These are phyloP conservation scores for Castanopsis chinensis DNA, from an alignment of 306 rosid species.

Conservation along the genomic window DNA sequence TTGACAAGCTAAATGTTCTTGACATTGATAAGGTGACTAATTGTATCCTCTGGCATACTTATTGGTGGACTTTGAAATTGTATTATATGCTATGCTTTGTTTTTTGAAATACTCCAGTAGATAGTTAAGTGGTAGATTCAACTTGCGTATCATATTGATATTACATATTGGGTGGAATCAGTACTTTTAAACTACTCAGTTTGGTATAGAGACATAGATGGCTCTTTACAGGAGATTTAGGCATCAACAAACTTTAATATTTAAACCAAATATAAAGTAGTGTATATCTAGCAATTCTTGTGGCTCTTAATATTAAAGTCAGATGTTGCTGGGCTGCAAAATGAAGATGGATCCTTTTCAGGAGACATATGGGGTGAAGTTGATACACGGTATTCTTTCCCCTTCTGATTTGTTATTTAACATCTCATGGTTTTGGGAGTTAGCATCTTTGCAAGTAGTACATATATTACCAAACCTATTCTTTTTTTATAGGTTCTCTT, in stretches of 20 bases:
- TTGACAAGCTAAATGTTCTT: constrained; percentile 59
- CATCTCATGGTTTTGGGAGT: background rate
- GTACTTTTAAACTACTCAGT: background rate
- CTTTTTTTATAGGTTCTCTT: constrained; percentile 64
- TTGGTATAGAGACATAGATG: background rate
- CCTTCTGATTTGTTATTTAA: background rate
- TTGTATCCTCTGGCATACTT: constrained; percentile 70
- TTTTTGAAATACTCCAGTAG: background rate
- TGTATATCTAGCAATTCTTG: background rate
- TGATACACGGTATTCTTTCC: constrained; percentile 64
- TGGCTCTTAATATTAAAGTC: constrained; percentile 39
- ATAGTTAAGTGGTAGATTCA: background rate
- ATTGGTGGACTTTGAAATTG: constrained; percentile 8
- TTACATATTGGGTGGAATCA: background rate
- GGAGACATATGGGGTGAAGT: constrained; percentile 96
- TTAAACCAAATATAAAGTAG: background rate
- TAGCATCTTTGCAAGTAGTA: constrained; percentile 6
- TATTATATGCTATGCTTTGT: background rate
- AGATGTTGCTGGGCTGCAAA: constrained; percentile 84
- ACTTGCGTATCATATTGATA: background rate
- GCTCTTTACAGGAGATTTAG: background rate
- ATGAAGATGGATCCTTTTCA: constrained; percentile 92
- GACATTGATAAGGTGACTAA: constrained; percentile 65
- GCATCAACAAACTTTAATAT: background rate
- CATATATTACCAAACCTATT: background rate